Base-by-base conservation (phyloP, 2,329 filamentous ascomycete species). In the Nemania serpens region DNA sequence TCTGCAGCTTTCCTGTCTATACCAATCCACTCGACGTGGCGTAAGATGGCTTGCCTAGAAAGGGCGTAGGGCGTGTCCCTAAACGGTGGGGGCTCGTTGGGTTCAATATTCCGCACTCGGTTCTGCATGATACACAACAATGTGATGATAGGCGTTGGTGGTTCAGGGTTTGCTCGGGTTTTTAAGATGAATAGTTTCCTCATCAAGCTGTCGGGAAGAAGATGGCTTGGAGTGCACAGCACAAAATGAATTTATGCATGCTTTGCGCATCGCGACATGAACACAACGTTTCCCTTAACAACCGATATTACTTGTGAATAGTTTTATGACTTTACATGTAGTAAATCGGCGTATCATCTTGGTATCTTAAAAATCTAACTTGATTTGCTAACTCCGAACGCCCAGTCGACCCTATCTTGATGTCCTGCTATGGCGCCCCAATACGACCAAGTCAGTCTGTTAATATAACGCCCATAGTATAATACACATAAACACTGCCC, bases 61-160 rank as follows among this genome's bases (percentile, higher is more conserved):
- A 51, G 49, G 58, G 59, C 51, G 41, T 55, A 50, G 33, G 45
- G 37, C 42, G 58, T 47, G 47, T 60, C 25, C 42, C 41, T 41
- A 36, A 29, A 46, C 39, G 33, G 36, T 34, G 29, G 55, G 42
- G 33, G 20, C 49, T 43, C 11, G 48, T 55, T 29, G 25, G 52
- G 45, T 54, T 64, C 41, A 18, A 48, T 57, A 43, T 65, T 68
- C 60, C 60, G 56, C 55, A 62, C 60, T 65, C 55, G 68, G 63
- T 62, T 67, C 59, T 65, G 69, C 72, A 74, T 74, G 71, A 71
- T 71, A 70, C 68, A 70, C 64, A 69, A 50, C 58, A 63, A 63
- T 67, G 61, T 68, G 63, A 71, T 65, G 65, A 61, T 59, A 59
- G 71, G 71, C 71, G 71, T 73, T 73, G 69, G 70, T 68, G 68